Base-by-base conservation (phyloP, 2,329 filamentous ascomycete species). In the Hypoxylon rubiginosum region DNA sequence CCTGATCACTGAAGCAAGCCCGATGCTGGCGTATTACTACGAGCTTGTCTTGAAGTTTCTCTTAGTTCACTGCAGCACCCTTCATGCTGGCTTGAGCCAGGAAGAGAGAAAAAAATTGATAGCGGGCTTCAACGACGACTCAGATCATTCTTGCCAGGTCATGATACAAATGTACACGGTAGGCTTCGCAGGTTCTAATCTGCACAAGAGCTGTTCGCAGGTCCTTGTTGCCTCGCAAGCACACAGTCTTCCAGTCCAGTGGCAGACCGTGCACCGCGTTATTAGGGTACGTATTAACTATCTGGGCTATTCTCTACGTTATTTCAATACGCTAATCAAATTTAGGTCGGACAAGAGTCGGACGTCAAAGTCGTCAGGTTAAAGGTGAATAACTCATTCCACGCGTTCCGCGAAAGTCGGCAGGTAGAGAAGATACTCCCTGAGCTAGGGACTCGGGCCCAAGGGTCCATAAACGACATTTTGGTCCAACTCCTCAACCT, bases 161-260 rank as follows among this genome's bases (percentile, higher is more conserved):
- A n/a, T 77, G 17, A 76, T 77, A 6, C 75, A 76, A 58, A 68
- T 75, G 65, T 76, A 76, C 56, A 71, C 61, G 0, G 75, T 77
- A n/a, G 71, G 70, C 0, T 75, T 74, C 32, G 74, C 73, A 0
- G 74, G 74, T 0, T 72, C 72, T 0, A 77, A 75, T 45, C 54
- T 76, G 19, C 75, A 77, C 36, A 71, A 72, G 41, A 73, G 51
- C 26, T 77, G 75, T 30, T 70, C 71, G 0, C 71, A 67, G 17
- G 75, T 76, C 4, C 30, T 77, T 1, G 67, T 77, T 4, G 71
- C 74, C 10, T 66, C 74, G 2, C 74, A 76, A 39, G 67, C 74
- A 0, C 56, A 69, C n/a, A 75, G 72, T 28, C 58, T 74, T 0
- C 58, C 67, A 0, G 62, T 75, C 0, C 74, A 77, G 28, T 71